Evolutionary conservation across 768 basidiomycete species (phyloP), one percentile per base, ranked within the genome.

Genomic region (Lactarius vividus): DNA sequence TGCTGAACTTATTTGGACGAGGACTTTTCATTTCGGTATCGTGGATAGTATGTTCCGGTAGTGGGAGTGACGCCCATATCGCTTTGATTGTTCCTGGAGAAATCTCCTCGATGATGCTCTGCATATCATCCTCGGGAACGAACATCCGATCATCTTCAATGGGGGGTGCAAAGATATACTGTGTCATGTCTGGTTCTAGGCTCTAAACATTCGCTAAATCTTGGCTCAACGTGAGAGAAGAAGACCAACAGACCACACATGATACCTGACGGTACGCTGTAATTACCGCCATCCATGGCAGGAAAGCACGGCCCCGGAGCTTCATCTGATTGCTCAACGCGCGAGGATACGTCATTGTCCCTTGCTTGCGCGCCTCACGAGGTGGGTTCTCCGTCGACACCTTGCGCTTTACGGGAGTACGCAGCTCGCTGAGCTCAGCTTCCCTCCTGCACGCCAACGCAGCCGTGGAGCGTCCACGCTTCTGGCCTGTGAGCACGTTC

Each of bases 141-240:
- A 57, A 57, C 55, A 57, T 57, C 20, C 55, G 35, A n/a, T 18
- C 33, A n/a, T 57, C 55, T 13, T 55, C 54, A 9, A 13, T n/a
- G 35, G 35, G 11, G 35, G 35, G 2, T 13, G 11, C 11, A 29
- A 57, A n/a, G 33, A 35, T 23, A 11, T 57, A 35, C 9, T 35
- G 55, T n/a, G 11, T 35, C 11, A 7, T n/a, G 4, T 26, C 16
- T 29, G 23, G 31, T 35, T n/a, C 18, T 31, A 33, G 4, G 55
- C 33, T 35, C 33, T 57, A 18, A 57, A 57, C 9, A 18, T 18
- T 29, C 55, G 29, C 29, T 57, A n/a, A 57, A 57, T 35, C 10
- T 11, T 13, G 11, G 23, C 7, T 18, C 26, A 53, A 29, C 13
- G 0, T 16, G 10, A 18, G 16, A 57, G 31, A 57, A 29, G 20